Base-by-base conservation (phyloP, 1,139 yeast species). In the Lodderomyces pseudojiufengensis region DNA sequence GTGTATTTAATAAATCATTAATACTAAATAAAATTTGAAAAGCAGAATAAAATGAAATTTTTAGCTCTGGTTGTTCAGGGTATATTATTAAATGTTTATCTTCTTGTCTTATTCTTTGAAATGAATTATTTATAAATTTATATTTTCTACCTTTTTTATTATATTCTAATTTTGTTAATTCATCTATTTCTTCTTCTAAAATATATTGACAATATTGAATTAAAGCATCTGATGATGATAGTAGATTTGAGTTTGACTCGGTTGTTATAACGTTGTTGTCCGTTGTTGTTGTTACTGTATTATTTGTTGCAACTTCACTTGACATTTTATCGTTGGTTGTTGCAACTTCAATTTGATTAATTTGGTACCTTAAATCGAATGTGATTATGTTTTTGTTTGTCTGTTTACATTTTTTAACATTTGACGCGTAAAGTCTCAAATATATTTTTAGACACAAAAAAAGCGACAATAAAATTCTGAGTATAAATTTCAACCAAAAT, bases 111-210 rank as follows among this genome's bases (percentile, higher is more conserved):
- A 76, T 59, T 39, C 80, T 52, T 41, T 72, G 74, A 46, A 75
- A 75, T 27, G 61, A 58, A 40, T 74, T 73, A 46, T 70, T 65
- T 35, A 74, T 71, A 38, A 71, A 67, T 33, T 71, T 66, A 50
- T 74, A 76, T 48, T 70, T 71, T 35, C 78, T 57, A 11, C 80
- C 80, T 45, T 72, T 73, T 42, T 65, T 69, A 45, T 62, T 62
- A 50, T 69, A 73, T 43, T 71, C 76, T 14, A 67, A 58, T 42
- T 60, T 58, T 42, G 61, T 55, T 27, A 70, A 54, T 8, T 55
- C 55, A 37, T 55, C 60, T 25, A 61, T 42, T 11, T 58, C 54
- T 40, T 48, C 45, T 10, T 5, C 7, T 9, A 61, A 47, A 9
- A 61, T 58, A 21, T 45, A 46, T 33, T 60, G 63, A 3, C 65